These are phyloP conservation scores for Nicotiana rustica DNA, from an alignment of 305 asterid genomes.

Conservation along the genomic window DNA sequence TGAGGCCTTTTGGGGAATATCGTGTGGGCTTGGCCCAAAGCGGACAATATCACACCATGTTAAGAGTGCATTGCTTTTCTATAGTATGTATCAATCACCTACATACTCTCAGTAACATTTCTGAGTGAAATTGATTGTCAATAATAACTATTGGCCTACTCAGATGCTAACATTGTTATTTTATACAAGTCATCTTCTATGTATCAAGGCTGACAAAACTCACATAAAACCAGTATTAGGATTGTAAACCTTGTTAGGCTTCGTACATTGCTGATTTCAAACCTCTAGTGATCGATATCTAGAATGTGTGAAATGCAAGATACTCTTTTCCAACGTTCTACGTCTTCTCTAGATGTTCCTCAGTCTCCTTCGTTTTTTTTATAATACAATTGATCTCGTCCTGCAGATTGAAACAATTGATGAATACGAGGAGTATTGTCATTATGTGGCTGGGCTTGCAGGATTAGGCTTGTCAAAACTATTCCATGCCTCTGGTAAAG, in stretches of 20 bases:
- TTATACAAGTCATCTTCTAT: too few species aligned
- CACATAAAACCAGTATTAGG: too few species aligned
- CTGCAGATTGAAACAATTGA: slow-evolving; percentile 84
- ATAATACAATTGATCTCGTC: slow-evolving; percentile 31
- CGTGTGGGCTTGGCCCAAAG: too few species aligned
- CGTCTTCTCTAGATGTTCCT: neutral
- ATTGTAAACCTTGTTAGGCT: neutral
- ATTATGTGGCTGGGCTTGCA: slow-evolving; percentile 94
- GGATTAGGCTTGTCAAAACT: slow-evolving; percentile 90
- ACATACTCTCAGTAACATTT: too few species aligned
- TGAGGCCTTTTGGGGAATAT: too few species aligned
- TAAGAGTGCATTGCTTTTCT: too few species aligned
- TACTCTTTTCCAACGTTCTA: neutral
- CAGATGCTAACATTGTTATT: neutral
- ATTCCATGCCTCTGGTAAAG: slow-evolving; percentile 93
- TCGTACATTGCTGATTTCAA: neutral
- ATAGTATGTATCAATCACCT: too few species aligned
- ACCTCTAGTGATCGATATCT: neutral
- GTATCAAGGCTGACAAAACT: too few species aligned
- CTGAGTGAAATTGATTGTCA: neutral
- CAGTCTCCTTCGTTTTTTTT: neutral
- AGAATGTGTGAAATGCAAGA: neutral
- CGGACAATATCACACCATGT: too few species aligned
- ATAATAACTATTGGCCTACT: neutral
- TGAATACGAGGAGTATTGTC: slow-evolving; percentile 94